phyloP scores from a whole-genome alignment of 345 rosid genomes.

The Physaria fendleri region DNA sequence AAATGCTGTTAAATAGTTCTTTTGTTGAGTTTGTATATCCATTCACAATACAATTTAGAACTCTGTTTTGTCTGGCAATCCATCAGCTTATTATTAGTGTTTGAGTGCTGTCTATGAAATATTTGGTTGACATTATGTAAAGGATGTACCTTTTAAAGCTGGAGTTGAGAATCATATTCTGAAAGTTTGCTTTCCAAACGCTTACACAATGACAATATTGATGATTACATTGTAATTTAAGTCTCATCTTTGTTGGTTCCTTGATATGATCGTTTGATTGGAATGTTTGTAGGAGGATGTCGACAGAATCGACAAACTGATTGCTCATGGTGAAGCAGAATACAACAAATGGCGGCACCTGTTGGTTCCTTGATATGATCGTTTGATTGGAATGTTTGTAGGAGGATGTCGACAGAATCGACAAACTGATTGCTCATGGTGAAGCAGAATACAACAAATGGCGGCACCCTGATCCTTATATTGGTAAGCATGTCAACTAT shows the following conservation, averaged over 20 bases:
- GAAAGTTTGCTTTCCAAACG: not conserved
- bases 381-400: conserved; percentile 24
- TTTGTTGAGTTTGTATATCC: conserved; percentile 3
- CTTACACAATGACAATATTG: not conserved
- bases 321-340: too few species aligned
- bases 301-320: too few species aligned
- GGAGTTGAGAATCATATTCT: not conserved
- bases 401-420: conserved; percentile 79
- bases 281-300: too few species aligned
- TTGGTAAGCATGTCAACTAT: too few species aligned
- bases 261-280: not conserved
- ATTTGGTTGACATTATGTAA: not conserved
- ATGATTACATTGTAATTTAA: not conserved
- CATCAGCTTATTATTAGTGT: not conserved
- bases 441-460: too few species aligned
- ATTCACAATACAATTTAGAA: not conserved
- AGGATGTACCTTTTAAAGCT: not conserved
- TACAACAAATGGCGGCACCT: too few species aligned
- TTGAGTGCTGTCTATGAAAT: not conserved
- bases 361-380: not conserved
- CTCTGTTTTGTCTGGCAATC: not conserved
- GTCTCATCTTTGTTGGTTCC: not conserved
- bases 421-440: too few species aligned
- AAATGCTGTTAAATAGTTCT: not conserved
- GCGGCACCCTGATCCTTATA: too few species aligned